These are phyloP conservation scores for Trichosporon asahii DNA, from an alignment of 1,284 basidiomycete species.

Conservation along the genomic window DNA sequence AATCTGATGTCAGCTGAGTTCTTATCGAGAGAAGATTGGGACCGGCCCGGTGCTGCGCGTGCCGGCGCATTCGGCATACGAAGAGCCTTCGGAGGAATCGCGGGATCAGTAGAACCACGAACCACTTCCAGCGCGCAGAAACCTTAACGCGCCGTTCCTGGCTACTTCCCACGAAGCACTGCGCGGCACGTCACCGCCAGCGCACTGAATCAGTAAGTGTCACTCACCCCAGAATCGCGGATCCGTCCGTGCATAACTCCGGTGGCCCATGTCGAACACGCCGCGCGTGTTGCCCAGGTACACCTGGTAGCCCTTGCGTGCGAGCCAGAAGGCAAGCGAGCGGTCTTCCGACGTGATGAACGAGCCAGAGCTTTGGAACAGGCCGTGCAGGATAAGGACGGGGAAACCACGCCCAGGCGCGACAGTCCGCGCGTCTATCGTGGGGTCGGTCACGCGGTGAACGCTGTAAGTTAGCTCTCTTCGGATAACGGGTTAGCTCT, in stretches of 20 bases:
- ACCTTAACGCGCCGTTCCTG: not conserved
- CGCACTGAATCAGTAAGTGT: not conserved
- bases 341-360: constrained; percentile 64
- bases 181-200: not conserved
- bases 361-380: constrained; percentile 62
- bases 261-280: constrained; percentile 63
- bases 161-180: not conserved
- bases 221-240: constrained; percentile 60
- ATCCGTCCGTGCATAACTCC: constrained; percentile 54
- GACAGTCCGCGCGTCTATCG: constrained; percentile 39
- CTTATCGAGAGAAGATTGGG: not conserved
- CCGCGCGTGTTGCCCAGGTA: constrained; percentile 62
- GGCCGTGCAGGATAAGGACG: constrained; percentile 61
- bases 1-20: constrained; percentile 48
- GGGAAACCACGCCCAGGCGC: constrained; percentile 57
- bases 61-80: not conserved
- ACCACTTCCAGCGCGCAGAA: not conserved
- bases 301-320: constrained; percentile 60
- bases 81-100: not conserved
- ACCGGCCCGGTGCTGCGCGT: not conserved
- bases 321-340: constrained; percentile 62
- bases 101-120: not conserved
- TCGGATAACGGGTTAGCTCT: not conserved
- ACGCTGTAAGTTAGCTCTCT: constrained; percentile 44
- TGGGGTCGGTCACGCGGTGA: constrained; percentile 57